These are phyloP conservation scores for Aspergillus felis DNA, from an alignment of 2,329 filamentous ascomycete species.

Conservation along the genomic window DNA sequence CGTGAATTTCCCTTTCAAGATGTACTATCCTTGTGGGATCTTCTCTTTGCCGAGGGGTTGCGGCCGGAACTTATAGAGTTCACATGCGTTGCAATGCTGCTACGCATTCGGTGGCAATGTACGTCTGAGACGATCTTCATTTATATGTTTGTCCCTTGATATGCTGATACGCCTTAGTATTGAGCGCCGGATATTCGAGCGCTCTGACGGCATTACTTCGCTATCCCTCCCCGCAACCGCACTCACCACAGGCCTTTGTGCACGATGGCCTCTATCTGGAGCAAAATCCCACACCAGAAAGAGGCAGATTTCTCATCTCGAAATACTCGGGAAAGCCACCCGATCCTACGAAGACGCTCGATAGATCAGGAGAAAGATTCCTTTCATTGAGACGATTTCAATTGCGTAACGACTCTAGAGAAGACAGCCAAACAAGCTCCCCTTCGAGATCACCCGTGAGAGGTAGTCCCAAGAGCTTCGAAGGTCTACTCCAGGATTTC, in stretches of 20 bases:
- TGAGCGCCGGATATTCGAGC: conserved; percentile 82
- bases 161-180: conserved; percentile 49
- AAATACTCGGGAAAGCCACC: conserved; percentile 47
- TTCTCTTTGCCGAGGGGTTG: conserved; percentile 81
- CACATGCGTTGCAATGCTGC: conserved; percentile 89
- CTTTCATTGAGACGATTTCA: conserved; percentile 17
- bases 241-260: conserved; percentile 74
- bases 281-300: conserved; percentile 40
- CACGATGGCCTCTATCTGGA: conserved; percentile 68
- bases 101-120: conserved; percentile 88
- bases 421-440: conserved; percentile 27
- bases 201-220: conserved; percentile 78
- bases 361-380: conserved; percentile 17
- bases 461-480: conserved; percentile 40
- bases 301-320: conserved; percentile 42
- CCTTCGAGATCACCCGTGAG: conserved; percentile 36
- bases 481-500: conserved; percentile 46
- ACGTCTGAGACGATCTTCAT: conserved; percentile 34
- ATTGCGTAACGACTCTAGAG: conserved; percentile 27
- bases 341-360: conserved; percentile 24
- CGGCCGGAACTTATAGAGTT: conserved; percentile 76
- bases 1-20: conserved; percentile 89
- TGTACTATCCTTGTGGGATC: conserved; percentile 82
- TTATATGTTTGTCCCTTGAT: conserved; percentile 7
- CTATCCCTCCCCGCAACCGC: conserved; percentile 66